phyloP scores from a whole-genome alignment of 352 stramenopile species.

The Aphanomyces euteiches region DNA sequence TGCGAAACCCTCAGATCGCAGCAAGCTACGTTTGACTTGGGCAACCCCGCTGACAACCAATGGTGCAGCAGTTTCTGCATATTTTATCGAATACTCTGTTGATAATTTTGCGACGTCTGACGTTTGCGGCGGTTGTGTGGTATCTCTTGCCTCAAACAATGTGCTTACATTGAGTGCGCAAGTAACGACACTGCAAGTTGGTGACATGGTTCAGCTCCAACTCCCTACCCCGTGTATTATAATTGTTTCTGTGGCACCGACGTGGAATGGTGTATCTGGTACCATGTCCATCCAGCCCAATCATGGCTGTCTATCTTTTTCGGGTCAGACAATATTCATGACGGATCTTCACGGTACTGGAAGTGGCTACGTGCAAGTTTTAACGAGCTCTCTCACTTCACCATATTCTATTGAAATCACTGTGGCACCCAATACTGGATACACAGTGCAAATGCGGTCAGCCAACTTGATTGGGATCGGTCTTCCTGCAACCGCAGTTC shows the following conservation, averaged over 20 bases:
- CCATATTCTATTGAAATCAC: conserved; percentile 11
- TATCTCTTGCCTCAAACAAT: conserved; percentile 35
- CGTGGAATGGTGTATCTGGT: conserved; percentile 40
- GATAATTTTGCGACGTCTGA: conserved; percentile 42
- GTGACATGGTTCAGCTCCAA: conserved; percentile 47
- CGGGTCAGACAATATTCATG: conserved; percentile 39
- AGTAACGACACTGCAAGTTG: conserved; percentile 34
- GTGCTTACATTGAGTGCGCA: conserved; percentile 42
- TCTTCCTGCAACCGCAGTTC: conserved; percentile 52
- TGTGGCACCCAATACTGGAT: conserved; percentile 54
- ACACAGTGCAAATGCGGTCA: conserved; percentile 76
- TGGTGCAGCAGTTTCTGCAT: conserved; percentile 60
- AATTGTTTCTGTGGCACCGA: conserved; percentile 38
- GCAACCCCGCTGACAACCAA: conserved; percentile 54
- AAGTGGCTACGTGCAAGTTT: conserved; percentile 44
- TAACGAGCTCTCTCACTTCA: conserved; percentile 22
- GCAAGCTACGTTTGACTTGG: conserved; percentile 85
- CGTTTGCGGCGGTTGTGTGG: conserved; percentile 54
- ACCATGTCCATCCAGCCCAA: conserved; percentile 46
- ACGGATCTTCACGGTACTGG: conserved; percentile 41
- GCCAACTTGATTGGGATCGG: conserved; percentile 83
- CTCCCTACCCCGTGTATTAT: conserved; percentile 53
- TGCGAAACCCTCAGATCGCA: conserved; percentile 70
- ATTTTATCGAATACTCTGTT: conserved; percentile 84
- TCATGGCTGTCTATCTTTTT: conserved; percentile 72